Evolutionary conservation across 495 filamentous ascomycete genomes (phyloP).

Genomic region (Xylaria palmicola): DNA sequence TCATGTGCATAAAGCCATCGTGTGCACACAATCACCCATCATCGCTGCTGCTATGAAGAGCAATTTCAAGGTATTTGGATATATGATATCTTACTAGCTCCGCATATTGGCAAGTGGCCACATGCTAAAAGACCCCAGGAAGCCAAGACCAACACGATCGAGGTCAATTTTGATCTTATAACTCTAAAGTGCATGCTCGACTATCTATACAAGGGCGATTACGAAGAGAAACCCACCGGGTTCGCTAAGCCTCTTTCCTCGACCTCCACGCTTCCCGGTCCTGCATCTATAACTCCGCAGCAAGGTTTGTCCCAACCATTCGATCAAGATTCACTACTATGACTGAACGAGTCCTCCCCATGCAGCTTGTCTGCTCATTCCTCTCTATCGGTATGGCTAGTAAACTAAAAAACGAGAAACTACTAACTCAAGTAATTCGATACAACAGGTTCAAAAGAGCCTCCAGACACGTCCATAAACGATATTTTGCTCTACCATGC

Average conservation of each 20-base stretch:
- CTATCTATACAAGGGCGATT: neutral
- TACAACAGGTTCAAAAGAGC: neutral
- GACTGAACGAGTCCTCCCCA: neutral
- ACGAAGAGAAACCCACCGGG: neutral
- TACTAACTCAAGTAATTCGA: too few species aligned
- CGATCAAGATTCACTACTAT: too few species aligned
- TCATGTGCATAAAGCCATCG: neutral
- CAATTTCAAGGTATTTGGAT: neutral
- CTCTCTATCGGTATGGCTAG: neutral
- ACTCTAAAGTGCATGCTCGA: neutral
- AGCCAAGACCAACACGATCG: neutral
- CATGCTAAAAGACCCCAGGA: neutral
- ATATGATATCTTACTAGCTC: neutral
- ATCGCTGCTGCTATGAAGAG: neutral
- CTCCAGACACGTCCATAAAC: neutral
- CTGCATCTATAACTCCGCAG: too few species aligned
- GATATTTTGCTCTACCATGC: neutral
- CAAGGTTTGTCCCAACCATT: neutral
- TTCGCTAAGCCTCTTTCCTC: neutral
- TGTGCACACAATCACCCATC: neutral
- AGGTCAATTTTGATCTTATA: neutral
- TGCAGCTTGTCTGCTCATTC: neutral
- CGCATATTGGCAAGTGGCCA: neutral
- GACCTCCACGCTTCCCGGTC: neutral
- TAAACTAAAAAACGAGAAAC: too few species aligned